Evolutionary conservation across 192 early-diverging fungal species (phyloP).

Genomic region (Geranomyces michiganensis): DNA sequence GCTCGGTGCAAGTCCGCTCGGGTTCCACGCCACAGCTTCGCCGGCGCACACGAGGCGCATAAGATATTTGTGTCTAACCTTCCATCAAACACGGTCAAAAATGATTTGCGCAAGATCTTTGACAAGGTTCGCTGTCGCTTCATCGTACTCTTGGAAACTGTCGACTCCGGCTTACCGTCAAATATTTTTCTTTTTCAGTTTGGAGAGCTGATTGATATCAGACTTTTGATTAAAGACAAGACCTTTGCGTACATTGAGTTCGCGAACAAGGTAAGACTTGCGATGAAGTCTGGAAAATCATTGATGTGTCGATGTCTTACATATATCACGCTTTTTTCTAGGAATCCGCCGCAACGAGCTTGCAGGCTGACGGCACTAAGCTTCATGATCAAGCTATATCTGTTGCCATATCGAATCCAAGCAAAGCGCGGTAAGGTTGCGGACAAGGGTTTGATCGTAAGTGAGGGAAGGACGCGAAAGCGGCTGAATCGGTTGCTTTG

Average conservation of each 20-base stretch:
- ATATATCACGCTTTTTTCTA: neutral
- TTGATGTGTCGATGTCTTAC: neutral
- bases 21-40: constrained; percentile 33
- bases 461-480: neutral
- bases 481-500: neutral
- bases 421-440: constrained; percentile 40
- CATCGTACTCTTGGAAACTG: neutral
- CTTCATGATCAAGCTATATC: constrained; percentile 33
- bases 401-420: constrained; percentile 54
- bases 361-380: constrained; percentile 32
- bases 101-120: constrained; percentile 43
- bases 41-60: constrained; percentile 28
- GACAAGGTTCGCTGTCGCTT: constrained; percentile 26
- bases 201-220: constrained; percentile 50
- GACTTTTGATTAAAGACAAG: constrained; percentile 37
- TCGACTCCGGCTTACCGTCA: neutral
- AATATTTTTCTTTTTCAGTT: constrained; percentile 39
- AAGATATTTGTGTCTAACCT: constrained; percentile 53
- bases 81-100: constrained; percentile 39
- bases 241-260: constrained; percentile 61
- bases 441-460: no score
- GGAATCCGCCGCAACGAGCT: constrained; percentile 36
- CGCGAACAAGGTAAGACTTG: constrained; percentile 34
- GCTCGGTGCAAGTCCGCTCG: constrained; percentile 43
- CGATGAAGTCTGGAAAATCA: neutral